Conservation (phyloP, 805 yeast genomes). For the Pichia californica region DNA sequence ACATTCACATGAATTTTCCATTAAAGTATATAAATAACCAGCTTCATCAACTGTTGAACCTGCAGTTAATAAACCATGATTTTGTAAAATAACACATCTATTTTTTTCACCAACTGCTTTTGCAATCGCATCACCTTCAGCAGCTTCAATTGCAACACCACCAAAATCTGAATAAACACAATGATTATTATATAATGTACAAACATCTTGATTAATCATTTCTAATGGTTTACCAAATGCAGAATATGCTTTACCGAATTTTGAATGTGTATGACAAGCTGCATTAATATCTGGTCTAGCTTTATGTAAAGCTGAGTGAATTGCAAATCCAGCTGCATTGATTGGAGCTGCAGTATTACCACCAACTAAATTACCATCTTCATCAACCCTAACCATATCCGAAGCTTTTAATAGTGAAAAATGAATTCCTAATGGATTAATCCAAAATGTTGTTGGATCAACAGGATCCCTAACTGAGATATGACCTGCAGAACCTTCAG, state of each 20-base stretch:
- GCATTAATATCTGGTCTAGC: slow-evolving; percentile 67
- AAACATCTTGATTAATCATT: slow-evolving; percentile 76
- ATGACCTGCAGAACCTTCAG: slow-evolving; percentile 82
- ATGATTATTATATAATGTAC: slow-evolving; percentile 59
- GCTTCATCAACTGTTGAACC: slow-evolving; percentile 73
- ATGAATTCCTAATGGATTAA: slow-evolving; percentile 80
- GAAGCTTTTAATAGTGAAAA: slow-evolving; percentile 53
- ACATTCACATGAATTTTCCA: slow-evolving; percentile 62
- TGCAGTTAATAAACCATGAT: slow-evolving; percentile 68
- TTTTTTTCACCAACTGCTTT: slow-evolving; percentile 52
- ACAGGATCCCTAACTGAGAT: slow-evolving; percentile 82
- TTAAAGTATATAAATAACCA: slow-evolving; percentile 53
- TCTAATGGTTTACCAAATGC: slow-evolving; percentile 62
- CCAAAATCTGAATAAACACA: slow-evolving; percentile 66
- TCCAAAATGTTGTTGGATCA: slow-evolving; percentile 78
- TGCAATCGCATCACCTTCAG: slow-evolving; percentile 60
- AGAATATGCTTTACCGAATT: slow-evolving; percentile 59
- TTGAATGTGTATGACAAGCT: slow-evolving; percentile 66
- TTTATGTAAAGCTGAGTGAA: slow-evolving; percentile 61
- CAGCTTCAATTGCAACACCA: slow-evolving; percentile 66
- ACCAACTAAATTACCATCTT: slow-evolving; percentile 56
- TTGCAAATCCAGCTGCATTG: slow-evolving; percentile 65
- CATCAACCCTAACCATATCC: slow-evolving; percentile 60
- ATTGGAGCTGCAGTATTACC: slow-evolving; percentile 41
- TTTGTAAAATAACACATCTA: slow-evolving; percentile 51